Evolutionary conservation across 352 stramenopile genomes (phyloP).

Genomic region (Phytophthora litchii): DNA sequence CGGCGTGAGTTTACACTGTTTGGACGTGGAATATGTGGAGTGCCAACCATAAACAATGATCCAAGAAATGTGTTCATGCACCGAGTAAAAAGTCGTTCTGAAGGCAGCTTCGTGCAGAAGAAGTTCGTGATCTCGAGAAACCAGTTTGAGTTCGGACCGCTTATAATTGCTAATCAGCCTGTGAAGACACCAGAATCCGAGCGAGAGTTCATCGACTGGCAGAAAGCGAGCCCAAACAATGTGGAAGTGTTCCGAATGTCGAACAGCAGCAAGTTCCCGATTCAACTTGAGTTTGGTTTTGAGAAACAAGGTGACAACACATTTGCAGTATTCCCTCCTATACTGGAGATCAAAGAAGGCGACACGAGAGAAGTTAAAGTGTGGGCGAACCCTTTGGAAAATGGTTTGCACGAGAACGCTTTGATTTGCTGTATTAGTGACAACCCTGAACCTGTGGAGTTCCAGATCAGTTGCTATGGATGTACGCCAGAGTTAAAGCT

Average conservation of each 20-base stretch:
- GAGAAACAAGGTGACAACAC: constrained; percentile 25
- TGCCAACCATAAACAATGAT: constrained; percentile 94
- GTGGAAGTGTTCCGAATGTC: constrained; percentile 92
- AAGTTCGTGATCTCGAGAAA: constrained; percentile 91
- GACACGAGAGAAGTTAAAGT: constrained; percentile 92
- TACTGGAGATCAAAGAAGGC: constrained; percentile 80
- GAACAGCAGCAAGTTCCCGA: constrained; percentile 84
- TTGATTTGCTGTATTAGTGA: constrained; percentile 91
- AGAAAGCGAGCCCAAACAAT: constrained; percentile 72
- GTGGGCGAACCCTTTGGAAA: constrained; percentile 86
- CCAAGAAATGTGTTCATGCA: constrained; percentile 95
- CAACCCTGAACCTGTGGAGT: constrained; percentile 91
- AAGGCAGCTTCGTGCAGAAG: constrained; percentile 80
- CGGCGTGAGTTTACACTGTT: constrained; percentile 87
- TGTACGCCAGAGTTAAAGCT: constrained; percentile 82
- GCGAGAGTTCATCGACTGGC: constrained; percentile 51
- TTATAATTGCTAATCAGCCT: constrained; percentile 61
- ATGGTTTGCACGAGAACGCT: constrained; percentile 70
- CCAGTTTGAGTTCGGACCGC: constrained; percentile 93
- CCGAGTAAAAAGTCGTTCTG: constrained; percentile 82
- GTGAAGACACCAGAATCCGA: constrained; percentile 43
- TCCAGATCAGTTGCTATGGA: constrained; percentile 87
- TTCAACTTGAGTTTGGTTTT: constrained; percentile 70
- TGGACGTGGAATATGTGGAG: constrained; percentile 75
- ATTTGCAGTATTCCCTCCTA: constrained; percentile 81